Base-by-base conservation (phyloP, 768 basidiomycete species). In the Gloeopeniophorella convolvens region DNA sequence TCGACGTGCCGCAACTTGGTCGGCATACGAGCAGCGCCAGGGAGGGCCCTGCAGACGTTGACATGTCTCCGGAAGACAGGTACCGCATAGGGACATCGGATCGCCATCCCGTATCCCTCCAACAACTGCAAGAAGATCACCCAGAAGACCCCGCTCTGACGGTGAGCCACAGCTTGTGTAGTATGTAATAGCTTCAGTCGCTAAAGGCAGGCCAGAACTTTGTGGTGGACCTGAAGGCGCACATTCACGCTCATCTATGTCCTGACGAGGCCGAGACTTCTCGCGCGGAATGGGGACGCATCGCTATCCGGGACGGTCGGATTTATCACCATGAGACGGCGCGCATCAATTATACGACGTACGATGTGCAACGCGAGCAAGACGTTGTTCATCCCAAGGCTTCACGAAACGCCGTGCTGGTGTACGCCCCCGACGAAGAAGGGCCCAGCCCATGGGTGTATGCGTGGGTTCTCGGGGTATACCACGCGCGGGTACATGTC, bases 261-360 rank as follows among this genome's bases (percentile, higher is more conserved):
- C n/a, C n/a, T n/a, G n/a, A 1, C 50, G 49, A 1, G 44, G 46
- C 2, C 27, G 43, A 2, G 7, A 2, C 59, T 54, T 26, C 11
- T 21, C 13, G 21, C n/a, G 2, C 37, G 18, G n/a, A 13, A 2
- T 10, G n/a, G 6, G 37, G 10, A 15, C 37, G 21, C 11, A 36
- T 65, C 10, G 15, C 54, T 3, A 32, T 65, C 18, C 15, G n/a
- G 12, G 31, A 56, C 11, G 37, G 62, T 37, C 45, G 44, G 11
- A 46, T 66, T 3, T 64, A 63, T 47, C 16, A 33, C 5, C 62
- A 65, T 45, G 41, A 48, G 9, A 55, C 43, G 0, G 5, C 59
- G 4, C 55, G 47, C 1, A 28, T 66, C 34, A 63, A 57, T 31
- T 62, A 54, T 40, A 62, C 61, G 2, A 60, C 61, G 6, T 62